These are phyloP conservation scores for Carex cristatella DNA, from an alignment of 176 grass and related monocot species.

Conservation along the genomic window DNA sequence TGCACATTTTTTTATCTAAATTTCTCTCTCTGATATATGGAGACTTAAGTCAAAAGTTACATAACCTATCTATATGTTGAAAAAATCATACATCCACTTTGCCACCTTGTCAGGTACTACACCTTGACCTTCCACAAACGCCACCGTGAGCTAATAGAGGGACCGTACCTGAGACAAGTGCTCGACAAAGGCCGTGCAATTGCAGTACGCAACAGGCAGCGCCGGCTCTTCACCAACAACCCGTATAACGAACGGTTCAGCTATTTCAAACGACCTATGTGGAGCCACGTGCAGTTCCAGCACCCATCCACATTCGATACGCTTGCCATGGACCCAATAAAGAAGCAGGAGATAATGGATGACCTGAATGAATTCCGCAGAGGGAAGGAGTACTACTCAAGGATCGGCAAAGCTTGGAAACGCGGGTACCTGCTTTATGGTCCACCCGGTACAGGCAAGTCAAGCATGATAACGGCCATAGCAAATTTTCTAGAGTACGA, in stretches of 20 bases:
- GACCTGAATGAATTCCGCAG: constrained; percentile 21
- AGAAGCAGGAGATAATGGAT: constrained; percentile 17
- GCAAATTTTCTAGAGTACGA: constrained; percentile 31
- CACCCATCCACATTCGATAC: constrained; percentile 35
- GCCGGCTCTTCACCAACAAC: constrained; percentile 27
- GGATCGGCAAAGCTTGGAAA: constrained; percentile 38
- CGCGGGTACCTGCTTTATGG: constrained; percentile 26
- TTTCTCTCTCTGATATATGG: too few relatives aligned
- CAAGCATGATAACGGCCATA: constrained; percentile 32
- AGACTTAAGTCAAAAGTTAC: too few relatives aligned
- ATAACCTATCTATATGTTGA: background rate
- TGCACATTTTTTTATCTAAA: too few relatives aligned
- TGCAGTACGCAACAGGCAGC: constrained; percentile 7
- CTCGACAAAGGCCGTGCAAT: constrained; percentile 13
- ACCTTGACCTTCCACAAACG: constrained; percentile 25
- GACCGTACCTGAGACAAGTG: constrained; percentile 16
- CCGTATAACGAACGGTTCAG: background rate
- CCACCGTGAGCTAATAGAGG: background rate
- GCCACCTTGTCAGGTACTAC: constrained; percentile 16
- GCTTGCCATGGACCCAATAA: constrained; percentile 29
- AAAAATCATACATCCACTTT: too few relatives aligned
- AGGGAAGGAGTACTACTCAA: constrained; percentile 33
- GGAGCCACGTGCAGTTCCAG: constrained; percentile 33
- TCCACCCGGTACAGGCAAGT: constrained; percentile 37
- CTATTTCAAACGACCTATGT: background rate